phyloP scores from a whole-genome alignment of 768 basidiomycete genomes.

The Tulasnella sp. region DNA sequence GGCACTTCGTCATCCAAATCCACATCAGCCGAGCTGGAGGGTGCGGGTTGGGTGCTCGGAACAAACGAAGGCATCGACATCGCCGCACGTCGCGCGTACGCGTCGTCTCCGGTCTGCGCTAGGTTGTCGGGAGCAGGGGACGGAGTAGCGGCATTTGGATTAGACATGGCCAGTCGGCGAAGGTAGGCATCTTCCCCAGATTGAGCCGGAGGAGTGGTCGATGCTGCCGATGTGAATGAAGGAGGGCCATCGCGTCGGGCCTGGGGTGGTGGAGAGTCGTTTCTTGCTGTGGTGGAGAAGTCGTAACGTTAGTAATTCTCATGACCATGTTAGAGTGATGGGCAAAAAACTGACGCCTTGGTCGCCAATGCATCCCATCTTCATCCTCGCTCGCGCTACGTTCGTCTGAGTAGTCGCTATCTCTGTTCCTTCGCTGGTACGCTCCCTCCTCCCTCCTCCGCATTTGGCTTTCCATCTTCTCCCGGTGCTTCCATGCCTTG shows the following conservation, averaged over 20 bases:
- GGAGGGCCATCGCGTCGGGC: conserved; percentile 22
- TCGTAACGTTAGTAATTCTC: background rate
- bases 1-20: conserved; percentile 17
- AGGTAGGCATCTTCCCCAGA: conserved; percentile 69
- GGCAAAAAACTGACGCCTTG: conserved; percentile 8
- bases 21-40: background rate
- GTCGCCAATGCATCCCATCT: conserved; percentile 18
- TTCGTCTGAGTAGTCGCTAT: conserved; percentile 48
- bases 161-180: conserved; percentile 53
- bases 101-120: conserved; percentile 30
- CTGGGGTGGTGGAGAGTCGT: background rate
- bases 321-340: background rate
- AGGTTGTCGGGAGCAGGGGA: conserved; percentile 27
- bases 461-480: conserved; percentile 69
- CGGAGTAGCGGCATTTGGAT: background rate
- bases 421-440: conserved; percentile 46
- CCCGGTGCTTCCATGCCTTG: conserved; percentile 73
- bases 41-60: conserved; percentile 25
- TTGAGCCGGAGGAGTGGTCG: conserved; percentile 37
- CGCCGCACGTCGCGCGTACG: conserved; percentile 31
- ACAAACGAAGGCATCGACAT: conserved; percentile 37
- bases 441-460: conserved; percentile 54
- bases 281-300: background rate
- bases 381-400: conserved; percentile 35
- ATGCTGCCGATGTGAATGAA: background rate